Base-by-base conservation (phyloP, 768 basidiomycete species). In the Chalciporus chontae region DNA sequence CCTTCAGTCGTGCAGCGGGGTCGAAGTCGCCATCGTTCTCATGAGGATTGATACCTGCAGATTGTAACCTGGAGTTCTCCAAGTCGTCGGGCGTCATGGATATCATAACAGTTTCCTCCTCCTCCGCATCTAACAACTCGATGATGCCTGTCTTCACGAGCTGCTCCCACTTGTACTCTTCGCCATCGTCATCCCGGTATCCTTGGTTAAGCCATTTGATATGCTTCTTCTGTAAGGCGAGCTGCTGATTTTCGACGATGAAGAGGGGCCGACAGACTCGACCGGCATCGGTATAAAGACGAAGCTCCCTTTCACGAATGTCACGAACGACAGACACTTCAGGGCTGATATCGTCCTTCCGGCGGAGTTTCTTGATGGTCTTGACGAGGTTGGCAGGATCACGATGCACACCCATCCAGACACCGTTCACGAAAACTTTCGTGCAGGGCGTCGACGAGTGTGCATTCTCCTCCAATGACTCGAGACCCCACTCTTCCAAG, bases 31-130 rank as follows among this genome's bases (percentile, higher is more conserved):
- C 74, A 24, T 87, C 86, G 46, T 80, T 80, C n/a, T 71, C 72
- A 37, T 76, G 73, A 23, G 80, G 73, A 45, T 83, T 79, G 40
- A 79, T 64, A 29, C 84, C 81, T 39, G 73, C 75, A 55, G 81
- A 77, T 62, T 83, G 79, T 50, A 85, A 61, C 47, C 91, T 75
- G 11, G 90, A 90, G 55, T 82, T 85, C 68, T 96, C 92, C 46
- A 99, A 69, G 67, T 98, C 96, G 61, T 97, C 93, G 3, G 92
- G 88, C 3, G 91, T 93, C 96, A 99, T 99, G 46, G 91, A 93
- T 54, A 99, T 99, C 90, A 99, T 95, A 48, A 97, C 94, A 0
- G 95, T 97, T 68, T 99, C 96, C 72, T 99, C 96, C 69, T 99
- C 96, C 66, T 98, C 96, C 0, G 96, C 95, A 69, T 99, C 96